Conservation (phyloP, 2,329 filamentous ascomycete genomes). For the Claviceps arundinis region DNA sequence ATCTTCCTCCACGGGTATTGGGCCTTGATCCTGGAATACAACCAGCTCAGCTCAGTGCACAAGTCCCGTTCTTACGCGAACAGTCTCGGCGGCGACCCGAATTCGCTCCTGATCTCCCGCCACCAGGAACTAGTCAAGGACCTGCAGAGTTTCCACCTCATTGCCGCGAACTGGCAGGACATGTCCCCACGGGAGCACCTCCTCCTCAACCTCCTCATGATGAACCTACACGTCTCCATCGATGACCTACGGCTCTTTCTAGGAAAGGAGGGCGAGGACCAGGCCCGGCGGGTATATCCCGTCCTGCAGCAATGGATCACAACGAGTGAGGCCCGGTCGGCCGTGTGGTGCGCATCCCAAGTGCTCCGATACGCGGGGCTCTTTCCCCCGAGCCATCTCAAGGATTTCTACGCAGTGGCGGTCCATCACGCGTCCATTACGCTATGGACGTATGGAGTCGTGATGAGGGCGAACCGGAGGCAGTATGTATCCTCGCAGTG, state of each 20-base stretch:
- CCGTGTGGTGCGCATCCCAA: conserved; percentile 57
- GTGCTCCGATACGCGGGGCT: conserved; percentile 45
- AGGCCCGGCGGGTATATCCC: conserved; percentile 46
- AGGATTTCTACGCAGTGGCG: conserved; percentile 54
- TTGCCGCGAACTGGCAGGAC: conserved; percentile 29
- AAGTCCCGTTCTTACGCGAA: conserved; percentile 33
- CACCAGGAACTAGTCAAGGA: conserved; percentile 50
- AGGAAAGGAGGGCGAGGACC: conserved; percentile 49
- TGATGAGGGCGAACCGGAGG: conserved; percentile 28
- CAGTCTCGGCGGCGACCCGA: conserved; percentile 24
- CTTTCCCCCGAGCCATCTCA: conserved; percentile 39
- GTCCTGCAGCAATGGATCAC: conserved; percentile 45
- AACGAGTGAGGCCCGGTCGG: conserved; percentile 40
- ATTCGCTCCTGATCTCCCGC: conserved; percentile 37
- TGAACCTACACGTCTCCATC: conserved; percentile 51
- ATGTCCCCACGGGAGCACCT: conserved; percentile 33
- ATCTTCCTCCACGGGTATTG: conserved; percentile 54
- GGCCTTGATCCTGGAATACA: conserved; percentile 52
- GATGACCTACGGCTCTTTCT: conserved; percentile 55
- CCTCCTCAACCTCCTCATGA: conserved; percentile 40
- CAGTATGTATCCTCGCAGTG: conserved; percentile 20
- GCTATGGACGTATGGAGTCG: conserved; percentile 56
- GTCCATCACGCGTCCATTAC: conserved; percentile 56
- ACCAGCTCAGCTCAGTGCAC: conserved; percentile 41
- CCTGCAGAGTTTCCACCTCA: conserved; percentile 33